Percentiles rank a stretch among this genome's conserved stretches.
Conservation (phyloP, 768 basidiomycete species). For the Suillus plorans region DNA sequence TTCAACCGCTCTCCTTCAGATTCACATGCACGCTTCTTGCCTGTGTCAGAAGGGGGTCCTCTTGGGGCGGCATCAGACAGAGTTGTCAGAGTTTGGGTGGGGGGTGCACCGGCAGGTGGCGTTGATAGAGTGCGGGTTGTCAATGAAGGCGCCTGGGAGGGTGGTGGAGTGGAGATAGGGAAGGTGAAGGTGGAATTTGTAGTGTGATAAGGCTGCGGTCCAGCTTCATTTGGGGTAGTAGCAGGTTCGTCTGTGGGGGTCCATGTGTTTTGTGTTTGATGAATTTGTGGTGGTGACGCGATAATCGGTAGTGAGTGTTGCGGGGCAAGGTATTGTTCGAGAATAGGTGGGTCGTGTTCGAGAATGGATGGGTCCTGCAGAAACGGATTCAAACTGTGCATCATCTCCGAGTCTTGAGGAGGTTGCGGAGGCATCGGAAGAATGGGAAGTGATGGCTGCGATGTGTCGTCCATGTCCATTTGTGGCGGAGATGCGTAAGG, state of each 20-base stretch:
- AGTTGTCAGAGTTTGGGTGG: neutral
- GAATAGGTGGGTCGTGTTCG: too few relatives aligned
- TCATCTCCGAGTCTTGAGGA: neutral
- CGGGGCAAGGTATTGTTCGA: too few relatives aligned
- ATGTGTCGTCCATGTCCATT: neutral
- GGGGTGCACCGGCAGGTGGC: neutral
- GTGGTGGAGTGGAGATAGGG: neutral
- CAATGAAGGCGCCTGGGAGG: neutral
- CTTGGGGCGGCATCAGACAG: neutral
- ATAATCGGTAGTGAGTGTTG: neutral
- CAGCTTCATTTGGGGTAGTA: neutral
- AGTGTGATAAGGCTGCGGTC: neutral
- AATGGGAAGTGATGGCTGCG: neutral
- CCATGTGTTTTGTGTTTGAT: neutral
- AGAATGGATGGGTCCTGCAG: neutral
- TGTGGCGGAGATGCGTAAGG: neutral
- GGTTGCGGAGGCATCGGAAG: neutral
- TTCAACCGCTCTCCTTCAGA: neutral
- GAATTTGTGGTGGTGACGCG: neutral
- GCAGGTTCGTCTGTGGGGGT: neutral
- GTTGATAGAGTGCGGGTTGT: neutral
- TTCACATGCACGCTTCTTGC: neutral
- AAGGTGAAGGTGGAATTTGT: neutral
- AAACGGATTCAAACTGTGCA: neutral
- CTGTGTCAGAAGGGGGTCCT: neutral